Evolutionary conservation across 257 asterid genomes (phyloP), one percentile per base, ranked within the genome.

Genomic region (Petrea volubilis): DNA sequence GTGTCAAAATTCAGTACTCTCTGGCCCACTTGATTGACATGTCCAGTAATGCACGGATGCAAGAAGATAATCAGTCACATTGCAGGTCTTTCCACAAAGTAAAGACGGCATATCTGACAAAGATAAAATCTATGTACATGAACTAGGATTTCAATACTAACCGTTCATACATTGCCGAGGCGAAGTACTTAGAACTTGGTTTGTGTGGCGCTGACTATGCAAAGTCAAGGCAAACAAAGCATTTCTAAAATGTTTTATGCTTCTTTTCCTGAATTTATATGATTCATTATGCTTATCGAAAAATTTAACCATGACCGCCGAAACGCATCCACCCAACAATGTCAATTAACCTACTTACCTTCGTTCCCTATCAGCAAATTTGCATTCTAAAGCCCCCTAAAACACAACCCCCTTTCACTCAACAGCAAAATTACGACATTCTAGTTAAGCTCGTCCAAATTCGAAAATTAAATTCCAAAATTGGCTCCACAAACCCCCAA

Each of bases 361-460:
- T 18, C 62, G 18, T 18, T 50, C 60, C 64, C 41, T 23, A 40
- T 38, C 62, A 23, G 47, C 71, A 1, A 23, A 41, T 36, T 33
- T 40, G 27, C 79, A 61, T 25, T 53, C 73, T 36, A 44, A 27
- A 43, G 78, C 59, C 76, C 80, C 78, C 77, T 38, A 46, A 52
- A 52, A 13, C 50, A 64, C 73, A 72, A 50, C 40, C 7, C 38
- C 57, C 18, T 58, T 27, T 28, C 58, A 49, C 68, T 71, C 62
- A 61, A 65, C 52, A 65, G 60, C 71, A 17, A 60, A 60, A 33
- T 46, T 28, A 12, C 41, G n/a, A 10, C 17, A 40, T 50, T 59
- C 67, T 51, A 58, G 3, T 29, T 29, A 25, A 58, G 65, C 27
- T 73, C 46, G 55, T 63, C 60, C 31, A 51, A 63, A 77, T 61